Evolutionary conservation across 108 stramenopile genomes (phyloP), one percentile per base, ranked within the genome.

Genomic region (Mediolabrus comicus): DNA sequence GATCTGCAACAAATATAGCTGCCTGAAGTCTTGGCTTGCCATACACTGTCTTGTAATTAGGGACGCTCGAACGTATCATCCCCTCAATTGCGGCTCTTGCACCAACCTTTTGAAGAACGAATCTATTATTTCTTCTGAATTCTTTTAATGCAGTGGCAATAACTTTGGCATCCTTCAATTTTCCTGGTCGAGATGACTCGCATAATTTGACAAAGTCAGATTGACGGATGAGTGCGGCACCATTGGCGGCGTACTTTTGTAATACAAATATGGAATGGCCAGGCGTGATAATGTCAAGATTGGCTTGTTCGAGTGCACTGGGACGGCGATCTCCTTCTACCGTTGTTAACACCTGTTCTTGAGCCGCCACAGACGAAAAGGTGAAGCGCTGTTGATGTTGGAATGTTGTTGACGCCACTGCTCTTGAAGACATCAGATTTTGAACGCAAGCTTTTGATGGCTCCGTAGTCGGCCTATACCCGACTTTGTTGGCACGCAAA

Each of bases 231-330:
- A 68, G 71, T 9, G 61, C 52, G 2, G 31, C 28, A 28, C 71
- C 75, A 14, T 70, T 29, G 52, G 69, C 58, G 14, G 63, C 79
- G 30, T 71, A 54, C 39, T 55, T 59, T 58, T 70, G 75, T 56
- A 80, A 62, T 26, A 75, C 63, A 41, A 51, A 55, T n/a, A 78
- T 65, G 14, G 74, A 74, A 34, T 80, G 74, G 31, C 79, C 79
- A 25, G 79, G 79, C 17, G 79, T 80, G 62, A 75, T 22, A 19
- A 13, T 33, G 39, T 63, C 59, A 19, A 77, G 65, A 53, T 66
- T 74, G 60, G 75, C 69, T 32, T 76, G 66, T 27, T 72, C 22
- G 64, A 91, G 87, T 71, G 86, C 68, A 29, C 67, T 69, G 30
- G 61, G 78, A 3, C 27, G 17, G 5, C 72, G 72, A 16, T 29